These are phyloP conservation scores for Ochromonadaceae sp. DNA, from an alignment of 352 stramenopile genomes.

Conservation along the genomic window DNA sequence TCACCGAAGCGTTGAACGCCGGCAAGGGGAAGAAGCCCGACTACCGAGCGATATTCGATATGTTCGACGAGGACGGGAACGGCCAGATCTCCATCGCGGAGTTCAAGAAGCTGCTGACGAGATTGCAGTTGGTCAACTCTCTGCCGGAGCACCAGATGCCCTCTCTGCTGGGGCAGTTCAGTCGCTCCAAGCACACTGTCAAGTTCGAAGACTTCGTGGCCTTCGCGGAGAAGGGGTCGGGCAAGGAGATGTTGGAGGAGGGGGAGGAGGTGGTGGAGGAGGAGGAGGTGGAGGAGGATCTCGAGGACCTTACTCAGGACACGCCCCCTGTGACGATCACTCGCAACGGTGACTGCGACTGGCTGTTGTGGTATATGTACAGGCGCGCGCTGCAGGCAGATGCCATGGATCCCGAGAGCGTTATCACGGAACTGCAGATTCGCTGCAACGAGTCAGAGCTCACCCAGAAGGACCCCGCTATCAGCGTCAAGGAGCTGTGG, in stretches of 20 bases:
- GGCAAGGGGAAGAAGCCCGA: not conserved
- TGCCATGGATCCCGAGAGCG: slow-evolving; percentile 6
- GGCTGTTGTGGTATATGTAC: slow-evolving; percentile 6
- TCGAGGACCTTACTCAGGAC: not conserved
- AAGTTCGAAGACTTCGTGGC: slow-evolving; percentile 1
- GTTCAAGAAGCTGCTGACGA: not conserved
- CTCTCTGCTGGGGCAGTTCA: not conserved
- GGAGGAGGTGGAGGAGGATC: not conserved
- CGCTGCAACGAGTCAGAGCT: not conserved
- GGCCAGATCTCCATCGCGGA: not conserved
- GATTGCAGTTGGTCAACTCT: not conserved
- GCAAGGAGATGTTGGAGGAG: not conserved
- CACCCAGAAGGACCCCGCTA: not conserved
- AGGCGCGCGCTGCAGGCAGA: not conserved
- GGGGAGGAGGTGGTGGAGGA: not conserved
- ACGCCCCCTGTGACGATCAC: not conserved
- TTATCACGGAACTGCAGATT: slow-evolving; percentile 1
- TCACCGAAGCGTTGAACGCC: not conserved
- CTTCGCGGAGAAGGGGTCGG: not conserved
- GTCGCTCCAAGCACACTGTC: not conserved
- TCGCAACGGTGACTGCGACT: slow-evolving; percentile 5
- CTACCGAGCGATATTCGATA: not conserved
- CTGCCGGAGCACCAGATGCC: not conserved
- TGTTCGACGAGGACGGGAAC: slow-evolving; percentile 6
- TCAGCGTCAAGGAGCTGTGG: slow-evolving; percentile 12